phyloP scores from a whole-genome alignment of 345 rosid genomes.

The Ceriops tagal region DNA sequence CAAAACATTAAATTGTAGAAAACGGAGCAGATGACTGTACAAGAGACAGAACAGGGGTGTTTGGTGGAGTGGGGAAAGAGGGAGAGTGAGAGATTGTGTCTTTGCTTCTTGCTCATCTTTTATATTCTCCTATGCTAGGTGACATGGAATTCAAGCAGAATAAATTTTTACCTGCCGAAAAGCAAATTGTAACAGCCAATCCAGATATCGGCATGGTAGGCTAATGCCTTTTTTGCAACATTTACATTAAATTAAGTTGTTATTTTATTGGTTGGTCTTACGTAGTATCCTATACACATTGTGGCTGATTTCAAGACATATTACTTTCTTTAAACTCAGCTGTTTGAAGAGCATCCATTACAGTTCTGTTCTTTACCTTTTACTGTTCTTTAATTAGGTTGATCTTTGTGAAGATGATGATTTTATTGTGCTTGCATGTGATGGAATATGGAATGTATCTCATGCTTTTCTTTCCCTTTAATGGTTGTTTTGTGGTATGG shows the following conservation, averaged over 20 bases:
- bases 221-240: neutral
- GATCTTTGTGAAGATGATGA: constrained; percentile 97
- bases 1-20: too few relatives aligned
- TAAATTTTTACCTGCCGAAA: constrained; percentile 67
- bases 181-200: constrained; percentile 86
- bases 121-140: constrained; percentile 42
- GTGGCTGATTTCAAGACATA: neutral
- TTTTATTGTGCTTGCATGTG: constrained; percentile 86
- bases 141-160: constrained; percentile 97
- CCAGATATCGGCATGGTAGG: constrained; percentile 76
- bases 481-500: neutral
- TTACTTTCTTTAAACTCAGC: neutral
- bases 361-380: neutral
- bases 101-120: constrained; percentile 8
- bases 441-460: constrained; percentile 77
- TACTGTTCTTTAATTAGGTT: constrained; percentile 39
- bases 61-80: too few relatives aligned
- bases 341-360: neutral
- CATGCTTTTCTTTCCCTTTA: constrained; percentile 12
- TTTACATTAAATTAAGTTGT: neutral
- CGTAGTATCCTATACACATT: neutral
- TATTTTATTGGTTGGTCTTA: neutral
- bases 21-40: too few relatives aligned
- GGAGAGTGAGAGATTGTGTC: neutral
- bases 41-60: too few relatives aligned